Evolutionary conservation across 805 yeast genomes (phyloP), one percentile per base, ranked within the genome.

Genomic region (Zygoascus flipseniorum): DNA sequence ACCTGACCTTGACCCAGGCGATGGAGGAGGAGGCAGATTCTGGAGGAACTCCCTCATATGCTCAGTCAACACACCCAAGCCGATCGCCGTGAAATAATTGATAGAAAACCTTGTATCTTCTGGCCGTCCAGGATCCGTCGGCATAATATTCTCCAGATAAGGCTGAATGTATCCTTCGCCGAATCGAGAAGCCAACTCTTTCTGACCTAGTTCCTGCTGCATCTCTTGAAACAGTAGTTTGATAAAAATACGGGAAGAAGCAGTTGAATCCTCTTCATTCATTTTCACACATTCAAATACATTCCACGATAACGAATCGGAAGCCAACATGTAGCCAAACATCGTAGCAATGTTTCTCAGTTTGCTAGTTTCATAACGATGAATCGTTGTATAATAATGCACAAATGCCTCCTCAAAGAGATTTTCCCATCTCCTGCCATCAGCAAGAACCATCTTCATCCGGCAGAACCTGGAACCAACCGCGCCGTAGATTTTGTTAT

Each of bases 31-130:
- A 48, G 54, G 57, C 31, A 44, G 49, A 67, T 35, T 74, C 59
- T 16, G 60, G 59, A 51, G 68, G 63, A 54, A 72, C 4, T 72
- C 76, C 69, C 98, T 78, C 95, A 90, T 85, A 1, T 72, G 78
- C 41, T 88, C 96, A 0, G 98, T 90, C 54, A 92, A 65, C 1
- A 77, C 76, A 46, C 97, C 97, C 48, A 92, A 66, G 0, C 95
- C 95, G 56, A 92, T 89, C 1, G 97, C 97, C 0, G 97, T 92
- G 68, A 92, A 92, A 65, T 77, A 92, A 64, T 92, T 92, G 64
- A 89, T 89, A 1, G 95, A 77, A 65, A 90, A 92, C 55, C 92
- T 51, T 1, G 70, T 64, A 28, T 70, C 68, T 8, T 50, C 60
- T 43, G 59, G 59, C 16, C 68, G 67, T 46, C 55, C 53, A 11